Percentiles rank a stretch among this genome's conserved stretches.
These are phyloP conservation scores for Ceratocystis colombiana DNA, from an alignment of 2,329 filamentous ascomycete species.

Conservation along the genomic window DNA sequence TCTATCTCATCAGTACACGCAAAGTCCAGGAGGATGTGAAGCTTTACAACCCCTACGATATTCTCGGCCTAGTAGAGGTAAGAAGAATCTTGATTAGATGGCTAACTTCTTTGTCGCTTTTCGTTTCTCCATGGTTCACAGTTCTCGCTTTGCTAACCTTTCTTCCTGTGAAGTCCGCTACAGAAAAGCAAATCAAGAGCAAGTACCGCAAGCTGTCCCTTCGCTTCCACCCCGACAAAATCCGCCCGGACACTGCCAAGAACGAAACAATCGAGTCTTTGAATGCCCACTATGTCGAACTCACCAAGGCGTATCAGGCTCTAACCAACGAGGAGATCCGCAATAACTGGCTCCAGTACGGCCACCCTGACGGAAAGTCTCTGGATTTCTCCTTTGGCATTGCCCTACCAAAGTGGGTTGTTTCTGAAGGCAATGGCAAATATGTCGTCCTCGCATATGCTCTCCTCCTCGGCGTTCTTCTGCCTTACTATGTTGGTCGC, in stretches of 20 bases:
- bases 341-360: constrained; percentile 93
- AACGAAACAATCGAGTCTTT: constrained; percentile 80
- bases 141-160: constrained; percentile 21
- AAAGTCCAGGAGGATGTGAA: constrained; percentile 42
- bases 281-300: constrained; percentile 83
- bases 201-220: constrained; percentile 81
- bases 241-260: constrained; percentile 67
- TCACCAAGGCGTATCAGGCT: constrained; percentile 96
- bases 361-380: constrained; percentile 84
- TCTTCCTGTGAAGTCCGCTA: constrained; percentile 50
- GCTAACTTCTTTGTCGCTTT: constrained; percentile 27
- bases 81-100: background rate
- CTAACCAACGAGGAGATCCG: constrained; percentile 94
- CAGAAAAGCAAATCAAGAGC: constrained; percentile 83
- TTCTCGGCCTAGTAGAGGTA: constrained; percentile 76
- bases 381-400: constrained; percentile 98
- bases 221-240: constrained; percentile 88
- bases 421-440: constrained; percentile 89
- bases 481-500: constrained; percentile 86
- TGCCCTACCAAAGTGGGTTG: constrained; percentile 82
- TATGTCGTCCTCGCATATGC: constrained; percentile 89
- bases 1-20: constrained; percentile 68
- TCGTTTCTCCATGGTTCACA: background rate
- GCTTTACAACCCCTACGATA: constrained; percentile 92
- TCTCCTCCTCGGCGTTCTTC: constrained; percentile 71